phyloP scores from a whole-genome alignment of 2,329 filamentous ascomycete species.

The Trichoderma koningii region DNA sequence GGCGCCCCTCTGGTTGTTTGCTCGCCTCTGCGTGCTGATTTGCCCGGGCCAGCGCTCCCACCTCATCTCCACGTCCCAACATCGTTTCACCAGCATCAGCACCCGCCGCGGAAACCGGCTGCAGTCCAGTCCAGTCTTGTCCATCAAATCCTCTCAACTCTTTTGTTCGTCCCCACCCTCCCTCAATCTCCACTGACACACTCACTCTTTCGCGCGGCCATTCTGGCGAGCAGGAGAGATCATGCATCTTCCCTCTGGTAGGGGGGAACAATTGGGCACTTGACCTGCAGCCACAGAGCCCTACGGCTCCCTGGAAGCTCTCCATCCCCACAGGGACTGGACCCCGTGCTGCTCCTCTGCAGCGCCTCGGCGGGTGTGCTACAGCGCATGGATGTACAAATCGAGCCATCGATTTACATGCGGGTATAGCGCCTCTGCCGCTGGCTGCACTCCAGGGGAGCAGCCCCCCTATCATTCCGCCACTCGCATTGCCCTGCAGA shows the following conservation, averaged over 20 bases:
- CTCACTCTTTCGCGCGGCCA: slow-evolving; percentile 16
- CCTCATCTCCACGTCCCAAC: slow-evolving; percentile 15
- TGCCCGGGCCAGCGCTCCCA: slow-evolving; percentile 1
- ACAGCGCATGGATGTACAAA: not conserved
- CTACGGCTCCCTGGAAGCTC: slow-evolving; percentile 10
- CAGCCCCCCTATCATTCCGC: not conserved
- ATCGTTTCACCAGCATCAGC: slow-evolving; percentile 22
- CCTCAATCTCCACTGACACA: slow-evolving; percentile 15
- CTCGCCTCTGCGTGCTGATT: slow-evolving; percentile 11
- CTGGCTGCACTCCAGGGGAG: slow-evolving; percentile 7
- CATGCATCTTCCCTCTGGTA: slow-evolving; percentile 7
- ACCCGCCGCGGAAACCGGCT: slow-evolving; percentile 24
- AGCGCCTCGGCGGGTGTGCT: not conserved
- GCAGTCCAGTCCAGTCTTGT: not conserved
- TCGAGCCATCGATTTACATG: not conserved
- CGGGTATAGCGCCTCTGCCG: slow-evolving; percentile 8
- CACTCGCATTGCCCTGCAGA: slow-evolving; percentile 5
- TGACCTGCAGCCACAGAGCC: not conserved
- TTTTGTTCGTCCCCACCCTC: slow-evolving; percentile 2
- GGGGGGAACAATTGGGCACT: not conserved
- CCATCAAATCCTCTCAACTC: too few relatives aligned
- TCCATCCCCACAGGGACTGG: slow-evolving; percentile 15
- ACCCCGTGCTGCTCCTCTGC: slow-evolving; percentile 13
- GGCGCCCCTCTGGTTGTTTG: not conserved
- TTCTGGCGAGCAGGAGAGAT: slow-evolving; percentile 7